Conservation (phyloP, 192 early-diverging fungal species). For the Linnemannia exigua region DNA sequence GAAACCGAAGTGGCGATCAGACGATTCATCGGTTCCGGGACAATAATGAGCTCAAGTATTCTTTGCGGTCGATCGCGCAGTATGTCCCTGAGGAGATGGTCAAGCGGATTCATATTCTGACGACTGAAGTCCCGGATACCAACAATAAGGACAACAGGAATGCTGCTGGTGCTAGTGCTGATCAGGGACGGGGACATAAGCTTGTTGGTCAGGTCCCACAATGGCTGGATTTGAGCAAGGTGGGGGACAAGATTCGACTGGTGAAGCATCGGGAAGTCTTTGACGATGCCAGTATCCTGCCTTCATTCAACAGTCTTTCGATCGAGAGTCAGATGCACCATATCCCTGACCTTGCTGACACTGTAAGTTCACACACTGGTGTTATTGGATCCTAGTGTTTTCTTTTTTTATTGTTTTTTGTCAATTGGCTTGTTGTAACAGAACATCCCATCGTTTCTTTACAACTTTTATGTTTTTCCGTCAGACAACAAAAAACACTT, state of each 20-base stretch:
- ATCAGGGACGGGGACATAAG: no score
- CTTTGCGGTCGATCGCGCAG: slow-evolving; percentile 47
- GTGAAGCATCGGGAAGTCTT: slow-evolving; percentile 47
- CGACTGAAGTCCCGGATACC: slow-evolving; percentile 31
- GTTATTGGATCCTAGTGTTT: not conserved
- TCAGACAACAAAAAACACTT: not conserved
- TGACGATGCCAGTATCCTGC: slow-evolving; percentile 27
- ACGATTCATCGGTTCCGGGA: slow-evolving; percentile 47
- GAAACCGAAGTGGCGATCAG: not conserved
- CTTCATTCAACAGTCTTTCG: slow-evolving; percentile 58
- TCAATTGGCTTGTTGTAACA: not conserved
- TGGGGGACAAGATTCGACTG: slow-evolving; percentile 10
- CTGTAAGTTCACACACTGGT: slow-evolving; percentile 32
- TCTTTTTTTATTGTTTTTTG: not conserved
- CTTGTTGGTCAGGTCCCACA: slow-evolving; percentile 22
- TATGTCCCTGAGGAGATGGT: slow-evolving; percentile 20
- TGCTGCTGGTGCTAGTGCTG: no score
- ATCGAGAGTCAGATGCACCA: slow-evolving; percentile 60
- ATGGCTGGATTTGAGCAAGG: slow-evolving; percentile 26
- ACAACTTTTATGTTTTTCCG: not conserved
- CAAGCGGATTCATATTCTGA: slow-evolving; percentile 38
- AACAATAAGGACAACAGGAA: not conserved
- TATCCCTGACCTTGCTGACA: slow-evolving; percentile 33
- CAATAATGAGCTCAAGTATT: slow-evolving; percentile 54
- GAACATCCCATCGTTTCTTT: not conserved